phyloP scores from a whole-genome alignment of 2,329 filamentous ascomycete genomes.

The Pseudogymnoascus sp. region DNA sequence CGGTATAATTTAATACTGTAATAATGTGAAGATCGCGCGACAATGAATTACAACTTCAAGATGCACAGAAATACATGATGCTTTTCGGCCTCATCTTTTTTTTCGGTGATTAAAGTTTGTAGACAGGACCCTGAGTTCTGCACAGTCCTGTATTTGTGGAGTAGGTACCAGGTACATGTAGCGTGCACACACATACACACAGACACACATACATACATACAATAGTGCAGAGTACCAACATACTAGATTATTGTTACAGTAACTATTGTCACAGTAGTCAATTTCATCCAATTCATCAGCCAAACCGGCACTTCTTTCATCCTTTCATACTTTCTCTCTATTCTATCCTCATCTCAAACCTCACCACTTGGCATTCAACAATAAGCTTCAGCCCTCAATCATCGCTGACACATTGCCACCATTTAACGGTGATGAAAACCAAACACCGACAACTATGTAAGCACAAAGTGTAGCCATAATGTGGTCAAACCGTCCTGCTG shows the following conservation, averaged over 20 bases:
- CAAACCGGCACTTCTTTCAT: too few species aligned
- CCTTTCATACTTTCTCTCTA: too few species aligned
- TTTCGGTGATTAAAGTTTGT: background rate
- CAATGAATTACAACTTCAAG: background rate
- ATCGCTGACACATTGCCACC: too few species aligned
- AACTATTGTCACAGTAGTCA: too few species aligned
- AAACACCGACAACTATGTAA: background rate
- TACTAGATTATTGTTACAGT: too few species aligned
- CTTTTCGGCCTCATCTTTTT: background rate
- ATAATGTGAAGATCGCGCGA: background rate
- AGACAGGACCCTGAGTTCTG: slow-evolving; percentile 3
- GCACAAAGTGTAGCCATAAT: too few species aligned
- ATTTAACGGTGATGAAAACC: background rate
- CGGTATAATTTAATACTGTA: background rate
- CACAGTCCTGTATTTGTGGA: background rate
- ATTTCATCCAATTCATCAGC: too few species aligned
- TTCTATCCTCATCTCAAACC: too few species aligned
- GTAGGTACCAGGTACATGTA: background rate
- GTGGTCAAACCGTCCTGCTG: background rate
- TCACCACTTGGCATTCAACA: background rate
- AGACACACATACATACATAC: background rate
- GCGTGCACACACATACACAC: background rate
- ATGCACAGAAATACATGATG: background rate
- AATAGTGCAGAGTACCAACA: too few species aligned
- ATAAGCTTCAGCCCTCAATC: background rate